Conservation (phyloP, 139 green algal genomes). For the Auxenochlorella pyrenoidosa region DNA sequence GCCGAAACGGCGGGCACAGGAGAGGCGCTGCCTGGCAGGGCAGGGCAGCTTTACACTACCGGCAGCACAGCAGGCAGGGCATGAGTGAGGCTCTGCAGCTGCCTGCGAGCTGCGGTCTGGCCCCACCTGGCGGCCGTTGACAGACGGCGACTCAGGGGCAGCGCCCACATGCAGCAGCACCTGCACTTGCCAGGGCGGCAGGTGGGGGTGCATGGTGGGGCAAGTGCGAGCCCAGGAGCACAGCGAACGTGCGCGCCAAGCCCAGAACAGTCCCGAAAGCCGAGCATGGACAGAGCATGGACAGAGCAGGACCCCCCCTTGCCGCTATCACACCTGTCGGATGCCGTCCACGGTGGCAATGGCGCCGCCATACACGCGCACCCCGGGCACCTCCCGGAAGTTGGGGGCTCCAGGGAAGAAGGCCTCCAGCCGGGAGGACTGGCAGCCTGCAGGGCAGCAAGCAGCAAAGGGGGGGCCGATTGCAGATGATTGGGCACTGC, state of each 20-base stretch:
- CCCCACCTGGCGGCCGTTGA: constrained; percentile 22
- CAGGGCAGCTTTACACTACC: not conserved
- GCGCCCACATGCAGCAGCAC: constrained; percentile 68
- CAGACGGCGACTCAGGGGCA: constrained; percentile 1
- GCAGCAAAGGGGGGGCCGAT: not conserved
- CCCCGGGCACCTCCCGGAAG: constrained; percentile 72
- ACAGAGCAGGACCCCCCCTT: too few relatives aligned
- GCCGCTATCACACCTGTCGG: not conserved
- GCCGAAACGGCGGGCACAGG: not conserved
- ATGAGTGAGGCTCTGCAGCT: not conserved
- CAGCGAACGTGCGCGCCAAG: not conserved
- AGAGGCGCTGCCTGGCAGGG: not conserved
- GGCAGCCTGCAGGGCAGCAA: constrained; percentile 49
- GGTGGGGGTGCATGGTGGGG: too few relatives aligned
- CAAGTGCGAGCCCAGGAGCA: too few relatives aligned
- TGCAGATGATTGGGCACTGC: too few relatives aligned
- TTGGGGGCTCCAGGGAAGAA: constrained; percentile 78
- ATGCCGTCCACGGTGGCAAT: constrained; percentile 92
- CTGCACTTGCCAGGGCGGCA: not conserved
- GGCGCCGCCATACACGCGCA: constrained; percentile 85
- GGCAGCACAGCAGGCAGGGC: not conserved
- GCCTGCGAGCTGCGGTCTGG: not conserved
- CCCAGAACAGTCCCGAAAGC: too few relatives aligned
- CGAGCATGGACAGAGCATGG: too few relatives aligned
- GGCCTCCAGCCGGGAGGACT: constrained; percentile 53